Conservation (phyloP, 805 yeast genomes). For the Barnettozyma wickerhamii region DNA sequence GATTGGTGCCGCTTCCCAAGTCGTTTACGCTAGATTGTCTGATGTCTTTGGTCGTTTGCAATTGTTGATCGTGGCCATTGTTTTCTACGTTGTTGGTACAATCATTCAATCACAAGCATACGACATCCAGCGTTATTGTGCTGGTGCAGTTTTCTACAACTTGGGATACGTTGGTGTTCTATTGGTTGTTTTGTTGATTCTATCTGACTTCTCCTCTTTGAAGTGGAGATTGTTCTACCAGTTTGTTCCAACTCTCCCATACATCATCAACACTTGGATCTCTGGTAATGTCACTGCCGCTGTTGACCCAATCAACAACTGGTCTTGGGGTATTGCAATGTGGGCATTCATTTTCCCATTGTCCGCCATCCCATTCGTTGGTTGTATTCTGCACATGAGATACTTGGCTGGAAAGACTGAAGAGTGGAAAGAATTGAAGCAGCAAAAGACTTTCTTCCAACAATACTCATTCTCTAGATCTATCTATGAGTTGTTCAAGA, state of each 20-base stretch:
- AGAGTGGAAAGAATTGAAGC: conserved; percentile 42
- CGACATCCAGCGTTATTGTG: conserved; percentile 55
- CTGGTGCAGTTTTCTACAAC: conserved; percentile 54
- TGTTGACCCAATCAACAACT: conserved; percentile 32
- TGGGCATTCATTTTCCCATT: conserved; percentile 77
- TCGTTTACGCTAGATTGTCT: conserved; percentile 57
- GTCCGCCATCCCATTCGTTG: conserved; percentile 54
- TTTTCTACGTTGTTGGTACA: conserved; percentile 60
- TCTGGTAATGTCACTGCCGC: conserved; percentile 51
- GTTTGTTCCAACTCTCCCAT: conserved; percentile 66
- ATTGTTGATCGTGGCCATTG: conserved; percentile 41
- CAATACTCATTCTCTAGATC: conserved; percentile 32
- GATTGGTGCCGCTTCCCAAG: conserved; percentile 63
- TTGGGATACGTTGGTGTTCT: conserved; percentile 62
- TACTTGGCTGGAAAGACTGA: conserved; percentile 46
- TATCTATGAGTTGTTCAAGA: conserved; percentile 49
- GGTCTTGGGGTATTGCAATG: conserved; percentile 79
- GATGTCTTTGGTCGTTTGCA: conserved; percentile 66
- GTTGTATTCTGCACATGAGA: conserved; percentile 52
- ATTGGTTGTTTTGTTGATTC: conserved; percentile 49
- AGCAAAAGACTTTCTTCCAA: conserved; percentile 36
- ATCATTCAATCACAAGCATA: conserved; percentile 58
- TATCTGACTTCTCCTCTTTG: conserved; percentile 64
- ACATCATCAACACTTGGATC: conserved; percentile 75
- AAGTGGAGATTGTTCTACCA: conserved; percentile 68